Evolutionary conservation across 805 yeast species (phyloP).

Genomic region (Spathaspora hagerdaliae): DNA sequence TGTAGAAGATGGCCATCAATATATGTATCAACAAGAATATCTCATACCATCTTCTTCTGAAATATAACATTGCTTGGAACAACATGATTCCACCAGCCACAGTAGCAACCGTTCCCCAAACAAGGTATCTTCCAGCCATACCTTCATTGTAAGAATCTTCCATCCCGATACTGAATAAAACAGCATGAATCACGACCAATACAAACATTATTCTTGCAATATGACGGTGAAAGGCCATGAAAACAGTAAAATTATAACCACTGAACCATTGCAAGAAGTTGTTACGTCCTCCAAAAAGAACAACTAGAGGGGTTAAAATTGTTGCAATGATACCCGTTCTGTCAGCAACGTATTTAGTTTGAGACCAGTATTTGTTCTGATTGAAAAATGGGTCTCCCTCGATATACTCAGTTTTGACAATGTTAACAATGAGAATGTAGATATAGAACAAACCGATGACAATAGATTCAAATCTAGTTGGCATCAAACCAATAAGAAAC

Average conservation of each 20-base stretch:
- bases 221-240: conserved; percentile 44
- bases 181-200: conserved; percentile 27
- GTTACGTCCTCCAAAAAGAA: conserved; percentile 61
- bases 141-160: background rate
- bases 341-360: conserved; percentile 39
- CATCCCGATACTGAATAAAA: conserved; percentile 15
- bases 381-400: conserved; percentile 24
- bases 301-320: conserved; percentile 47
- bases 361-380: conserved; percentile 11
- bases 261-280: conserved; percentile 59
- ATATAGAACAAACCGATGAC: conserved; percentile 13
- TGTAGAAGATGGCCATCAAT: conserved; percentile 35
- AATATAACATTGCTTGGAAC: conserved; percentile 27
- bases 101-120: conserved; percentile 39
- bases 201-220: conserved; percentile 29
- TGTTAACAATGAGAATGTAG: conserved; percentile 13
- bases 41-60: conserved; percentile 58
- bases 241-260: conserved; percentile 48
- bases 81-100: conserved; percentile 24
- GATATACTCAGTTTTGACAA: conserved; percentile 3
- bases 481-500: conserved; percentile 18
- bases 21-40: conserved; percentile 28
- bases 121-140: conserved; percentile 17
- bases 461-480: conserved; percentile 33
- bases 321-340: conserved; percentile 48